Conservation (phyloP, 805 yeast species). For the Saccharomycopsis olivae region DNA sequence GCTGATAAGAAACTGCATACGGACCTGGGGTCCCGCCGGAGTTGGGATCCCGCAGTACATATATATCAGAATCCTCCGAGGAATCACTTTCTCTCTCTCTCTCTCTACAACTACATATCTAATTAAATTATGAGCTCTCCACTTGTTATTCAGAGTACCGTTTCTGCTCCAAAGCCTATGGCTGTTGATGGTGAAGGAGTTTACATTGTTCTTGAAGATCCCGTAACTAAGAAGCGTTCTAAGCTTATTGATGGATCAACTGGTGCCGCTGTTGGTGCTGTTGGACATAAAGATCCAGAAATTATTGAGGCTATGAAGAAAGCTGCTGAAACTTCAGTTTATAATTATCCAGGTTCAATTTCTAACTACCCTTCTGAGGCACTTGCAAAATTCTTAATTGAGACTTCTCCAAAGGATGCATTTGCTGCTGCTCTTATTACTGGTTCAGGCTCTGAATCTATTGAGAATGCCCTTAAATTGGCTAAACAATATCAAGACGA, state of each 20-base stretch:
- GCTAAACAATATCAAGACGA: conserved; percentile 37
- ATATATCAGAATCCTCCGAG: no score
- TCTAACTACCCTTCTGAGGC: conserved; percentile 31
- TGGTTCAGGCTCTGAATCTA: conserved; percentile 58
- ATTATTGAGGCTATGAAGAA: conserved; percentile 30
- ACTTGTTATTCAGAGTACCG: conserved; percentile 25
- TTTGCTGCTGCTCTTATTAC: conserved; percentile 35
- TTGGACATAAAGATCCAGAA: conserved; percentile 35
- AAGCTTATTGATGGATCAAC: conserved; percentile 34
- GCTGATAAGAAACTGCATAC: no score
- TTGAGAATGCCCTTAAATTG: conserved; percentile 53
- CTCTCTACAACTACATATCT: neutral
- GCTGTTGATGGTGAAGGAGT: conserved; percentile 31
- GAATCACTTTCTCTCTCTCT: no score
- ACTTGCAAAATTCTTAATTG: conserved; percentile 33
- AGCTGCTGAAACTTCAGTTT: conserved; percentile 29
- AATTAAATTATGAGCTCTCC: conserved; percentile 5
- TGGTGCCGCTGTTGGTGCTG: conserved; percentile 42
- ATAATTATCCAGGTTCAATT: conserved; percentile 27
- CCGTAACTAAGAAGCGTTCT: conserved; percentile 25
- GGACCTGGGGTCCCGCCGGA: no score
- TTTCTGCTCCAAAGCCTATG: conserved; percentile 24
- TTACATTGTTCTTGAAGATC: conserved; percentile 28
- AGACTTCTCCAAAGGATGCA: conserved; percentile 33
- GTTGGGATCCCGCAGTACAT: no score